These are phyloP conservation scores for Oropetium thomaeum DNA, from an alignment of 176 grass and related monocot genomes.

Conservation along the genomic window DNA sequence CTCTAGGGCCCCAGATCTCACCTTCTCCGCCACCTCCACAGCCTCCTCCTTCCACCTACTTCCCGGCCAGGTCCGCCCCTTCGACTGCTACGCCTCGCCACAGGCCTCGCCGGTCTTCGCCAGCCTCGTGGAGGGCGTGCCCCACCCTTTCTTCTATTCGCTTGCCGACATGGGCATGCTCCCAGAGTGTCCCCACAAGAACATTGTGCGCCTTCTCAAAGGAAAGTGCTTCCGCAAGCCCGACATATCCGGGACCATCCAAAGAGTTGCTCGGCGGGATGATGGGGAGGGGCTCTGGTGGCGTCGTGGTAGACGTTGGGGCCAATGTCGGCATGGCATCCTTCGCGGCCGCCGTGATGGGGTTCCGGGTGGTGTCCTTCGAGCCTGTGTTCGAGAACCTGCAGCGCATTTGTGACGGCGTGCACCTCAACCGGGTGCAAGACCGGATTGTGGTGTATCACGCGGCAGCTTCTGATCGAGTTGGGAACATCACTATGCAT, in stretches of 20 bases:
- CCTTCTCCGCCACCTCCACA: background rate
- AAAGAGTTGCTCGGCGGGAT: conserved; percentile 64
- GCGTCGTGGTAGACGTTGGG: conserved; percentile 78
- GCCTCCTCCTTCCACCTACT: background rate
- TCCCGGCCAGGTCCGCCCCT: conserved; percentile 39
- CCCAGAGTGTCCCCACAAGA: conserved; percentile 75
- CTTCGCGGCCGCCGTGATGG: conserved; percentile 84
- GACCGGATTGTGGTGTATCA: conserved; percentile 52
- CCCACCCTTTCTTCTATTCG: conserved; percentile 77
- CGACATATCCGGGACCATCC: conserved; percentile 73
- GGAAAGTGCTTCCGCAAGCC: conserved; percentile 80
- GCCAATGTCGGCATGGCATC: conserved; percentile 89
- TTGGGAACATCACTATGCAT: conserved; percentile 75
- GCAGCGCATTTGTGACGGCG: conserved; percentile 74
- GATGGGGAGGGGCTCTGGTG: conserved; percentile 10
- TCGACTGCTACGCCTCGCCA: conserved; percentile 68
- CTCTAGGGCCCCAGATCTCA: conserved; percentile 40
- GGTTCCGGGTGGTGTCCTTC: conserved; percentile 75
- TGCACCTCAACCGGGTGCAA: conserved; percentile 66
- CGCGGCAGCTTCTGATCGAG: conserved; percentile 62
- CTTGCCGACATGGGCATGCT: conserved; percentile 75
- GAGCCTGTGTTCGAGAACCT: conserved; percentile 87
- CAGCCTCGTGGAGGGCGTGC: conserved; percentile 80
- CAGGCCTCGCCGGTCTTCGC: conserved; percentile 90
- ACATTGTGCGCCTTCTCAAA: conserved; percentile 78